Conservation (phyloP, 495 filamentous ascomycete species). For the Penicillium simplicissimum region DNA sequence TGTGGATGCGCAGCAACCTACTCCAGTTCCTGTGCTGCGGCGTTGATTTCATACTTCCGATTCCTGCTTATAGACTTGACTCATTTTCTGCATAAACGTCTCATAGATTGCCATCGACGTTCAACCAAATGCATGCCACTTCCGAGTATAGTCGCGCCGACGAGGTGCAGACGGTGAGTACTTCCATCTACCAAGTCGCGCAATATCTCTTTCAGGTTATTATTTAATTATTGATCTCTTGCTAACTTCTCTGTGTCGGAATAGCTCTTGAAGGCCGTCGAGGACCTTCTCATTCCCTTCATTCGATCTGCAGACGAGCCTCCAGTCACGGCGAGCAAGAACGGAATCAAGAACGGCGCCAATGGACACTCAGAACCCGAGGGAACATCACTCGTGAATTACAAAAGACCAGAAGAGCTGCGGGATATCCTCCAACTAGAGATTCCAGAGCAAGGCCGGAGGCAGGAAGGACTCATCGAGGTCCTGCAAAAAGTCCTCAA, state of each 20-base stretch:
- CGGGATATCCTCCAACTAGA: constrained; percentile 61
- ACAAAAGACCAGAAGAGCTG: constrained; percentile 70
- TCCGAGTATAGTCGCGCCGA: constrained; percentile 38
- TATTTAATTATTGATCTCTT: not conserved
- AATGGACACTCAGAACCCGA: constrained; percentile 45
- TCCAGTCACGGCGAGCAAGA: constrained; percentile 42
- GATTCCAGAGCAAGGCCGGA: constrained; percentile 64
- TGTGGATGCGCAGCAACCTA: not conserved
- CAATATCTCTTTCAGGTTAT: not conserved
- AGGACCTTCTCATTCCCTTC: constrained; percentile 75
- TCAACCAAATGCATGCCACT: constrained; percentile 28
- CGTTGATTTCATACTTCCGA: not conserved
- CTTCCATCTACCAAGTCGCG: not conserved
- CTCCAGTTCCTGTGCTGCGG: constrained; percentile 5
- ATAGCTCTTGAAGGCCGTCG: constrained; percentile 72
- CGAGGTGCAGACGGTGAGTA: constrained; percentile 48
- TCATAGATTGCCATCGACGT: not conserved
- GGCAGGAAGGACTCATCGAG: constrained; percentile 69
- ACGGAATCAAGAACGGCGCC: constrained; percentile 44
- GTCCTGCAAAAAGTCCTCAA: constrained; percentile 66
- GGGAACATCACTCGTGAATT: constrained; percentile 66
- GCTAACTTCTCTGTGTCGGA: not conserved
- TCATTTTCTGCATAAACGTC: not conserved
- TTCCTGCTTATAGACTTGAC: not conserved
- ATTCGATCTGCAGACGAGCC: constrained; percentile 70